A percentile compares a stretch with the other conserved stretches of the same genome.
phyloP scores from a whole-genome alignment of 1,139 yeast genomes.

The Kodamaea fungicola region DNA sequence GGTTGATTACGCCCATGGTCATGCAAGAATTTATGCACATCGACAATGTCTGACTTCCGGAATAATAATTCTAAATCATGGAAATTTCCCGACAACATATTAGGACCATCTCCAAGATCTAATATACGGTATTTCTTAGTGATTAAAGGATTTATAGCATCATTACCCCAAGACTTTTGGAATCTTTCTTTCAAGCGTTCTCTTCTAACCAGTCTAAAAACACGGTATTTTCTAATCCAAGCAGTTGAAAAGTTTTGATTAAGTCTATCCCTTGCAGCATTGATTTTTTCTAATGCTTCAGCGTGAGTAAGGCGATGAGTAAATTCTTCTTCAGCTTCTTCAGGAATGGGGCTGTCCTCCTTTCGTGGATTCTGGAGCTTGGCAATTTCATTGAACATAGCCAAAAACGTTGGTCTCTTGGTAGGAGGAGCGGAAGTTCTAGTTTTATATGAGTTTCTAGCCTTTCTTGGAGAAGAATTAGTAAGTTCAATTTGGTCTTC shows the following conservation, averaged over 20 bases:
- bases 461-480: conserved; percentile 3
- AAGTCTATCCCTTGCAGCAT: conserved; percentile 32
- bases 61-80: conserved; percentile 30
- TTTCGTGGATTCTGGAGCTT: not conserved
- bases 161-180: conserved; percentile 35
- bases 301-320: conserved; percentile 12
- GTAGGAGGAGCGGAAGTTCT: not conserved
- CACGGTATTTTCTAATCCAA: conserved; percentile 54
- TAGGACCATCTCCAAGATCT: conserved; percentile 34
- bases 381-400: not conserved
- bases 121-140: conserved; percentile 35
- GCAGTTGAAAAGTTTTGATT: conserved; percentile 56
- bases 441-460: not conserved
- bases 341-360: not conserved
- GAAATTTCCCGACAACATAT: conserved; percentile 31
- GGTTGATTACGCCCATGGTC: conserved; percentile 43
- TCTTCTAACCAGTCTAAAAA: conserved; percentile 24
- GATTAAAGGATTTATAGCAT: conserved; percentile 27
- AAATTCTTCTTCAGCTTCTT: conserved; percentile 7
- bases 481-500: conserved; percentile 14
- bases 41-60: conserved; percentile 25
- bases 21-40: conserved; percentile 35
- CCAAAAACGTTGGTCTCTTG: not conserved
- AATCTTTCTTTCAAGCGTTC: conserved; percentile 25
- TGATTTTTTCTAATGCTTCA: conserved; percentile 29